These are phyloP conservation scores for Colletotrichum sp. DNA, from an alignment of 2,329 filamentous ascomycete species.

Conservation along the genomic window DNA sequence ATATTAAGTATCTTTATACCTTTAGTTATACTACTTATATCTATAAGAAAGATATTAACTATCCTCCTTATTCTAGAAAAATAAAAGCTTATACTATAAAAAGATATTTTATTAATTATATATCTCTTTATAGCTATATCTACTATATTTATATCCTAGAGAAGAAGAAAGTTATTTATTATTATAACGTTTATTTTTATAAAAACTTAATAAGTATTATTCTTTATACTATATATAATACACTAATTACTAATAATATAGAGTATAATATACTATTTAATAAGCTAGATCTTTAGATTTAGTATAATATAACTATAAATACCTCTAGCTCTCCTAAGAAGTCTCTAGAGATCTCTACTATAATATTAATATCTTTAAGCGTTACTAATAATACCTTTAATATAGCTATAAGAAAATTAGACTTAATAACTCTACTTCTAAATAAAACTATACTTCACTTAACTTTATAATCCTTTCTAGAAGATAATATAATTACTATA, in stretches of 20 bases:
- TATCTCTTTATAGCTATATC: neutral
- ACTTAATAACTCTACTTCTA: no score
- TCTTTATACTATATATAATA: neutral
- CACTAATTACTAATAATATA: neutral
- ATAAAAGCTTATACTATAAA: neutral
- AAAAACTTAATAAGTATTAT: neutral
- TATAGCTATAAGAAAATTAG: no score
- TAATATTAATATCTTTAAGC: no score
- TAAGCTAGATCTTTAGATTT: neutral
- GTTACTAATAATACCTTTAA: no score
- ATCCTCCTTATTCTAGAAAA: neutral
- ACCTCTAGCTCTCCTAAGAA: no score
- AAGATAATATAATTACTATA: no score
- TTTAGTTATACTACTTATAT: neutral
- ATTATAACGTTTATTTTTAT: neutral
- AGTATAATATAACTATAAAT: neutral
- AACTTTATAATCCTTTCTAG: no score
- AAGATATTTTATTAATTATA: neutral
- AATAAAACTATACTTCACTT: no score
- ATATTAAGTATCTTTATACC: neutral
- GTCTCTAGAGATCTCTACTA: no score
- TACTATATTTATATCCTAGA: neutral
- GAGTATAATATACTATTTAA: neutral
- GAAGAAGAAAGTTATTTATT: neutral
- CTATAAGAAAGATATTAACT: neutral